These are phyloP conservation scores for Avicennia marina DNA, from an alignment of 257 asterid species.

Conservation along the genomic window DNA sequence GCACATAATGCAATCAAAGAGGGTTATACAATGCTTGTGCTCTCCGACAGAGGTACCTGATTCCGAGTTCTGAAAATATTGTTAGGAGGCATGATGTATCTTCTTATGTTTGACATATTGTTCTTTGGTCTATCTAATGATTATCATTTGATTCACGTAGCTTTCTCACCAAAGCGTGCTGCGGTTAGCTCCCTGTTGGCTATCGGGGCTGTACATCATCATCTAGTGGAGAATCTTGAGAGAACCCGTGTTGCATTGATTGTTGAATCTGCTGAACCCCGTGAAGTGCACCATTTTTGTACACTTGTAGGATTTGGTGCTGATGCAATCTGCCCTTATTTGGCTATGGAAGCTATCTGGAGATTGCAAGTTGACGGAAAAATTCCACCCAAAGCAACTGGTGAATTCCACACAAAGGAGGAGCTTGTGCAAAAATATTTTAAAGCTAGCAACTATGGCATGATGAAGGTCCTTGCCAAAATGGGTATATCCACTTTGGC, in stretches of 20 bases:
- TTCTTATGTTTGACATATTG: not conserved
- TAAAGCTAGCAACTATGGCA: slow-evolving; percentile 90
- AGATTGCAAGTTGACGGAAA: slow-evolving; percentile 97
- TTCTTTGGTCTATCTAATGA: too few species aligned
- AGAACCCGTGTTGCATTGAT: slow-evolving; percentile 91
- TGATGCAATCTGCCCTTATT: slow-evolving; percentile 94
- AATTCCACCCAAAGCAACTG: slow-evolving; percentile 80
- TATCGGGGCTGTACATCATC: slow-evolving; percentile 98
- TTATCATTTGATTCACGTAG: slow-evolving; percentile 34
- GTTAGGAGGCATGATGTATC: not conserved
- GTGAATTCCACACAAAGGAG: slow-evolving; percentile 75
- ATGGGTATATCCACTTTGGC: slow-evolving; percentile 99
- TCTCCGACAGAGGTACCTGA: slow-evolving; percentile 97
- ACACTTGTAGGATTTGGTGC: slow-evolving; percentile 98
- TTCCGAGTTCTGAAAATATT: too few species aligned
- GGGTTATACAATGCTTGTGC: slow-evolving; percentile 85
- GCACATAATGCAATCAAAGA: slow-evolving; percentile 85
- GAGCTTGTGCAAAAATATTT: slow-evolving; percentile 82
- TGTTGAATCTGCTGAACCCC: slow-evolving; percentile 97
- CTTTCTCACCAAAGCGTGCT: slow-evolving; percentile 74
- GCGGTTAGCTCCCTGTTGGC: slow-evolving; percentile 96
- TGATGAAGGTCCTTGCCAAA: slow-evolving; percentile 99
- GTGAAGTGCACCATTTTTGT: slow-evolving; percentile 99
- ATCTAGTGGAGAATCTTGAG: slow-evolving; percentile 87
- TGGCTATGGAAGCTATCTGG: slow-evolving; percentile 91